A percentile compares a stretch with the other conserved stretches of the same genome.
phyloP scores from a whole-genome alignment of 1,284 basidiomycete genomes.

The Inonotus obliquus region DNA sequence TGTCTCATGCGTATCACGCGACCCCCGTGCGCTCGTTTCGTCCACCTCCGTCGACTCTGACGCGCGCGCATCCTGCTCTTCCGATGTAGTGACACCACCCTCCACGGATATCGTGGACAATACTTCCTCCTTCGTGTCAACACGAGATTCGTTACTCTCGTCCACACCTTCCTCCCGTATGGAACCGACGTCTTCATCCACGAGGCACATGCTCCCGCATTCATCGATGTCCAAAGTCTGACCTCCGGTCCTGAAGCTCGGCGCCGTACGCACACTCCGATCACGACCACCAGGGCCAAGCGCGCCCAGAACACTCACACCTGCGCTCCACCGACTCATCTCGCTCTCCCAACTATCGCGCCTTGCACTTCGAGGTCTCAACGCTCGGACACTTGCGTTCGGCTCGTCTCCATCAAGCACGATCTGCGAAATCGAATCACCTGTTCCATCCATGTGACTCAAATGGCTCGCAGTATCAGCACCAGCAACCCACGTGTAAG shows the following conservation, averaged over 20 bases:
- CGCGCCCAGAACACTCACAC: slow-evolving; percentile 29
- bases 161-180: slow-evolving; percentile 10
- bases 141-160: neutral
- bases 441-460: slow-evolving; percentile 39
- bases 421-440: slow-evolving; percentile 70
- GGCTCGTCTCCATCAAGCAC: slow-evolving; percentile 55
- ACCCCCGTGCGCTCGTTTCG: slow-evolving; percentile 11
- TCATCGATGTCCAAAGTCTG: slow-evolving; percentile 49
- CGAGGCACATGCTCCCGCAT: slow-evolving; percentile 22
- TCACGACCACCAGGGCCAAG: slow-evolving; percentile 29
- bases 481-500: slow-evolving; percentile 30
- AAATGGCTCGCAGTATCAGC: slow-evolving; percentile 46
- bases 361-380: slow-evolving; percentile 74
- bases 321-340: slow-evolving; percentile 79
- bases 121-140: slow-evolving; percentile 4
- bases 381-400: slow-evolving; percentile 73
- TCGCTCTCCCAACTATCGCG: slow-evolving; percentile 83
- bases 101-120: slow-evolving; percentile 8
- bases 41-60: slow-evolving; percentile 14
- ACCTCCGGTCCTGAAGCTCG: slow-evolving; percentile 28
- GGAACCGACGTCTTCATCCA: slow-evolving; percentile 15
- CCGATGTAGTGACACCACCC: neutral
- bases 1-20: neutral
- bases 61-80: neutral
- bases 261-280: slow-evolving; percentile 28